These are phyloP conservation scores for Aspergillus japonicus DNA, from an alignment of 2,329 filamentous ascomycete species.

Conservation along the genomic window DNA sequence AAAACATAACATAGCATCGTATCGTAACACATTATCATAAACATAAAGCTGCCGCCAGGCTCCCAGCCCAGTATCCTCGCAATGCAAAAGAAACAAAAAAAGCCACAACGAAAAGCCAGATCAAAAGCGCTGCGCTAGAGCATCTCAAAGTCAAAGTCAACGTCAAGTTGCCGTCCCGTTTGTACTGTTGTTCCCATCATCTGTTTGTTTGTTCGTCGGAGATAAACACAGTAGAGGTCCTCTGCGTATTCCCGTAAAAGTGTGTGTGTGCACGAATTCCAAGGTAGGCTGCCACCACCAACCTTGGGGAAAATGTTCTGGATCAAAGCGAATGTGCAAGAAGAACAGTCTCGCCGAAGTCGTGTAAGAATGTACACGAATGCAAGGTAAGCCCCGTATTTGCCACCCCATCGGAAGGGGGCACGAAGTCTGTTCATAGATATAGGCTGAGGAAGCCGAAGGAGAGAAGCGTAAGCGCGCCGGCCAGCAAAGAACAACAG, in stretches of 20 bases:
- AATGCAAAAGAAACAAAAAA: slow-evolving; percentile 20
- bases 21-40: slow-evolving; percentile 24
- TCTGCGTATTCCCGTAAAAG: not conserved
- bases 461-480: slow-evolving; percentile 6
- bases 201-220: not conserved
- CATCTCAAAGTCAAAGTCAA: not conserved
- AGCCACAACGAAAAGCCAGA: not conserved
- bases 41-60: slow-evolving; percentile 21
- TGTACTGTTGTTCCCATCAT: not conserved
- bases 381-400: slow-evolving; percentile 10
- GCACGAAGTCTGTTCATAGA: slow-evolving; percentile 11
- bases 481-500: slow-evolving; percentile 17
- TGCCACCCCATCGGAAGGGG: not conserved
- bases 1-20: slow-evolving; percentile 26
- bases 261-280: not conserved
- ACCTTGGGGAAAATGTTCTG: not conserved
- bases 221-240: not conserved
- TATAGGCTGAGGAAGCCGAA: slow-evolving; percentile 22
- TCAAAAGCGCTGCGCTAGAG: not conserved
- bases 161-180: not conserved
- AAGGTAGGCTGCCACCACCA: not conserved
- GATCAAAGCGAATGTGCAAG: not conserved
- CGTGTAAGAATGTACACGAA: slow-evolving; percentile 18
- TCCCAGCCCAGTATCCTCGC: slow-evolving; percentile 15
- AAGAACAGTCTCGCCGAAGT: not conserved